Evolutionary conservation across 805 yeast genomes (phyloP), one percentile per base, ranked within the genome.

Genomic region (Candida railenensis): DNA sequence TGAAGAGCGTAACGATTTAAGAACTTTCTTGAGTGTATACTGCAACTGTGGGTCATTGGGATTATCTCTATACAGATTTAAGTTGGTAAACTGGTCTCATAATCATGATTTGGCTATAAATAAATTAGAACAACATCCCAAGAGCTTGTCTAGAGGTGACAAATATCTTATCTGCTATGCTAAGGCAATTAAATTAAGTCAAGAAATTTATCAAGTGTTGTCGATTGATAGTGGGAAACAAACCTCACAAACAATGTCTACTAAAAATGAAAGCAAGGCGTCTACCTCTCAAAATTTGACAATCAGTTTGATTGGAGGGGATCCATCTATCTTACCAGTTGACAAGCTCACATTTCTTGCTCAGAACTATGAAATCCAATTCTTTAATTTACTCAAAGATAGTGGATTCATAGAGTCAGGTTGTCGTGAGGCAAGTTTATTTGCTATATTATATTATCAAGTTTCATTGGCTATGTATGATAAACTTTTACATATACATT

Each of bases 41-140:
- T 62, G 76, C 34, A 73, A 77, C 49, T 76, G 80, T 57, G 81
- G 80, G 2, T 73, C 78, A 3, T 59, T 79, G 32, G 81, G 78
- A 4, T 59, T 79, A 33, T 71, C 80, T 3, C 62, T 79, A 41
- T 79, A 81, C 5, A 61, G 80, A 43, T 79, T 77, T 55, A 76
- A 71, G 52, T 65, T 75, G 19, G 82, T 78, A 3, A 52, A 61
- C 25, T 79, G 83, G 82, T 64, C 76, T 2, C 58, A 66, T 3
- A 67, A 62, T 16, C 79, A 76, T 59, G 74, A 71, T 43, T 53
- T 60, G 37, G 76, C 67, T 11, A 38, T 58, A 1, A 40, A 45
- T 7, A 36, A 48, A 16, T 44, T 59, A 32, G 34, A 47, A 48
- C 47, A 49, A 28, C 54, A 53, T 36, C 65, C 73, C 2, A 22